Percentiles rank a stretch among this genome's conserved stretches.
Evolutionary conservation across 164 flowering plant species (phyloP).

Genomic region (Umbellularia californica): DNA sequence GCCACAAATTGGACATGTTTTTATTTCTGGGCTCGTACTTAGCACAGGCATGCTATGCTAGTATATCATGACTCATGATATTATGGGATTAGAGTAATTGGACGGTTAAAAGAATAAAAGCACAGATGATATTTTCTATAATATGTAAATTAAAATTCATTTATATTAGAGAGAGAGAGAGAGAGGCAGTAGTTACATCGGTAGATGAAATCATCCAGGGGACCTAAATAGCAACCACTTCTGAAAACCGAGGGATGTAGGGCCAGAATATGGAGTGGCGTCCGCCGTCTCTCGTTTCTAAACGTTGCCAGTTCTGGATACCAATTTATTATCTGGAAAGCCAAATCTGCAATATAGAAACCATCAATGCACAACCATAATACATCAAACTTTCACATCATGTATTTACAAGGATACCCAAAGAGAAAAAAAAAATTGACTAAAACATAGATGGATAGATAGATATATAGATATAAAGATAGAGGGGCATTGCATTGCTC

Average conservation of each 20-base stretch:
- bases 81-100: no score
- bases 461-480: neutral
- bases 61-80: no score
- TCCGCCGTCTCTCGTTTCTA: conserved; percentile 1
- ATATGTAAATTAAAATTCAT: no score
- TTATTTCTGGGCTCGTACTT: no score
- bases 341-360: conserved; percentile 9
- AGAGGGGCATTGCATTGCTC: neutral
- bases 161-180: neutral
- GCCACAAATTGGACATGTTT: no score
- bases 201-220: neutral
- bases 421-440: neutral
- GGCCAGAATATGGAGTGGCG: conserved; percentile 18
- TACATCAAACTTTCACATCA: neutral
- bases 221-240: neutral
- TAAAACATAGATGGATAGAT: no score
- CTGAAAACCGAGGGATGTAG: conserved; percentile 5
- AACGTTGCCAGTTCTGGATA: conserved; percentile 1
- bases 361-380: neutral
- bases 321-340: conserved; percentile 6
- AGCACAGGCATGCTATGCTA: no score
- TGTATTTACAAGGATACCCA: neutral
- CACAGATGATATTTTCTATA: no score
- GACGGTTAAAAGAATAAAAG: no score
- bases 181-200: neutral